A percentile compares a stretch with the other conserved stretches of the same genome.
Conservation (phyloP, 2,329 filamentous ascomycete species). For the Chrysoporthe puriensis region DNA sequence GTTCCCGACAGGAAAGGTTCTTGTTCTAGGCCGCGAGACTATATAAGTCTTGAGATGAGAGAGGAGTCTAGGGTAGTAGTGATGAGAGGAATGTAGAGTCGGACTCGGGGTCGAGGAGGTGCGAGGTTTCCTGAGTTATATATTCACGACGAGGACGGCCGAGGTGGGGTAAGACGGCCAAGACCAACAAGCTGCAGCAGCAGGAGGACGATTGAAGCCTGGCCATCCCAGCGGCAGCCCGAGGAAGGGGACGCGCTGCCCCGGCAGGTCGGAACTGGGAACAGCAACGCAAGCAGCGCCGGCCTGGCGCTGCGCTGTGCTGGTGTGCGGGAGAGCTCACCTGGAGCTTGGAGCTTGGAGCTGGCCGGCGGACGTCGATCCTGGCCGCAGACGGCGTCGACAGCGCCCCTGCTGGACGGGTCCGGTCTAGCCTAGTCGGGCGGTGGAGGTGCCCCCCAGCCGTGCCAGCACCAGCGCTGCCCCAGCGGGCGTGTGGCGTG, state of each 20-base stretch:
- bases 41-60: neutral
- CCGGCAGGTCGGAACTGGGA: constrained; percentile 3
- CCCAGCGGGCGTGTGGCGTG: neutral
- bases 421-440: neutral
- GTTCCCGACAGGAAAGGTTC: neutral
- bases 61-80: constrained; percentile 5
- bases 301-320: no score
- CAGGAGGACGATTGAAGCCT: no score
- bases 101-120: constrained; percentile 2
- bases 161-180: constrained; percentile 3
- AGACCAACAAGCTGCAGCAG: neutral
- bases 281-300: neutral
- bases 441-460: neutral
- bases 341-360: no score
- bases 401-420: neutral
- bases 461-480: no score
- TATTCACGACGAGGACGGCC: constrained; percentile 1
- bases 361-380: neutral
- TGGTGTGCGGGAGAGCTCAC: no score
- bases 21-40: no score
- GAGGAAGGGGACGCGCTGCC: neutral
- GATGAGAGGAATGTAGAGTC: neutral
- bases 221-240: neutral
- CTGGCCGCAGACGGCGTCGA: neutral
- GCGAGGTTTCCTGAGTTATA: constrained; percentile 8